A percentile compares a stretch with the other conserved stretches of the same genome.
Evolutionary conservation across 2,329 filamentous ascomycete species (phyloP).

Genomic region (Leptographium procerum): DNA sequence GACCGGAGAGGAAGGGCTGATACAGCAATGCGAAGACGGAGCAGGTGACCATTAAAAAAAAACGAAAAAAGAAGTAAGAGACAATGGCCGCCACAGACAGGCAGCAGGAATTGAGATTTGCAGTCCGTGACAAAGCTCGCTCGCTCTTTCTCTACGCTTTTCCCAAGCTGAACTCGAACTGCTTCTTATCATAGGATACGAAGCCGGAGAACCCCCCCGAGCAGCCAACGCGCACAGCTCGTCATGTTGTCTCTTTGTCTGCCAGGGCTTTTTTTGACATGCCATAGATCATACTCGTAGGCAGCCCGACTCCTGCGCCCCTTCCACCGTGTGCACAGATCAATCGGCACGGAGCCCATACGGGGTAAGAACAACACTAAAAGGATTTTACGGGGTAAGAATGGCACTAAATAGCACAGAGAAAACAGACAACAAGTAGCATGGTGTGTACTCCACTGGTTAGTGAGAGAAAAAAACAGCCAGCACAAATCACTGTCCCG

Average conservation of each 20-base stretch:
- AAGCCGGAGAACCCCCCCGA: no score
- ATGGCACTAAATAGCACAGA: neutral
- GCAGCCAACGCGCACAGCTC: no score
- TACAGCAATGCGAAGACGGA: neutral
- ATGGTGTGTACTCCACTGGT: neutral
- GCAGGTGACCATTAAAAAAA: slow-evolving; percentile 1
- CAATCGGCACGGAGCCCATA: slow-evolving; percentile 2
- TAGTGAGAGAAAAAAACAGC: neutral
- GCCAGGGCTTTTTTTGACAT: no score
- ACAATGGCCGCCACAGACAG: neutral
- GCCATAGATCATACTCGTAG: neutral
- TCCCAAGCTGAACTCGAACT: no score
- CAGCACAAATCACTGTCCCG: neutral
- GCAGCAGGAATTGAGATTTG: neutral
- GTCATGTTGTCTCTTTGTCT: no score
- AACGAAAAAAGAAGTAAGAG: neutral
- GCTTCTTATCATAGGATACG: no score
- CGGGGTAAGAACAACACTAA: slow-evolving; percentile 6
- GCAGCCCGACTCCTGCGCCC: neutral
- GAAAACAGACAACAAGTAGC: neutral
- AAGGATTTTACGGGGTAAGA: slow-evolving; percentile 7
- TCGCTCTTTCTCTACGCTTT: no score
- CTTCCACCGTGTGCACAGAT: neutral
- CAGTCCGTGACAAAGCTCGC: neutral
- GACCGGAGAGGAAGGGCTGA: neutral